Evolutionary conservation across 805 yeast species (phyloP).

Genomic region (Lipomyces sp.): DNA sequence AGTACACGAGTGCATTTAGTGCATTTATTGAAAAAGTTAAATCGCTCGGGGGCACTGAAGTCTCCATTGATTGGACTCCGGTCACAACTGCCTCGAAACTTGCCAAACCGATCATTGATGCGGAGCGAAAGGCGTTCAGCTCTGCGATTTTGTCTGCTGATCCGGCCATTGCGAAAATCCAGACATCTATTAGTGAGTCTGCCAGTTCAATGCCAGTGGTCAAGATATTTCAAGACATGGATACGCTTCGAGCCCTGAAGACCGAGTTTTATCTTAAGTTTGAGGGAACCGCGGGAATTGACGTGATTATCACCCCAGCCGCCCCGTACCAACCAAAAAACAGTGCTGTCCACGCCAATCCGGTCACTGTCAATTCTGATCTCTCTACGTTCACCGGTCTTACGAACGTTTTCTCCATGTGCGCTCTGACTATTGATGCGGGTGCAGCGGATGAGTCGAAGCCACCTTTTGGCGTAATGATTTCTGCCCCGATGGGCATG

Average conservation of each 20-base stretch:
- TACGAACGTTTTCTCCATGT: conserved; percentile 21
- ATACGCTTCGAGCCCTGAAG: conserved; percentile 17
- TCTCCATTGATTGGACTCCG: conserved; percentile 19
- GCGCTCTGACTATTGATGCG: conserved; percentile 15
- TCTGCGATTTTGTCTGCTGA: not conserved
- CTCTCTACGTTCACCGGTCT: conserved; percentile 15
- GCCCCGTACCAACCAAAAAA: conserved; percentile 20
- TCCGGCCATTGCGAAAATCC: conserved; percentile 4
- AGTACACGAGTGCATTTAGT: conserved; percentile 6
- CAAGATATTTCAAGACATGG: conserved; percentile 14
- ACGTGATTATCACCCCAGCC: conserved; percentile 22
- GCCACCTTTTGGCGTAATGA: conserved; percentile 19
- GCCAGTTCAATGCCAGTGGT: conserved; percentile 10
- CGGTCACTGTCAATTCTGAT: conserved; percentile 10
- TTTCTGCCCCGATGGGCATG: conserved; percentile 27
- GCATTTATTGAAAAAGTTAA: conserved; percentile 13
- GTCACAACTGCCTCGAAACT: conserved; percentile 5
- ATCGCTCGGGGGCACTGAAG: conserved; percentile 19
- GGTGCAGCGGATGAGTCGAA: conserved; percentile 4
- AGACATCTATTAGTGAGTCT: not conserved
- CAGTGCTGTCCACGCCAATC: conserved; percentile 2
- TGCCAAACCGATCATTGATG: conserved; percentile 7
- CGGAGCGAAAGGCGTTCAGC: conserved; percentile 20
- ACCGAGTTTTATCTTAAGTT: conserved; percentile 17
- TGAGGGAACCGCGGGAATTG: conserved; percentile 23